These are phyloP conservation scores for Nicotiana otophora DNA, from an alignment of 257 asterid genomes.

Conservation along the genomic window DNA sequence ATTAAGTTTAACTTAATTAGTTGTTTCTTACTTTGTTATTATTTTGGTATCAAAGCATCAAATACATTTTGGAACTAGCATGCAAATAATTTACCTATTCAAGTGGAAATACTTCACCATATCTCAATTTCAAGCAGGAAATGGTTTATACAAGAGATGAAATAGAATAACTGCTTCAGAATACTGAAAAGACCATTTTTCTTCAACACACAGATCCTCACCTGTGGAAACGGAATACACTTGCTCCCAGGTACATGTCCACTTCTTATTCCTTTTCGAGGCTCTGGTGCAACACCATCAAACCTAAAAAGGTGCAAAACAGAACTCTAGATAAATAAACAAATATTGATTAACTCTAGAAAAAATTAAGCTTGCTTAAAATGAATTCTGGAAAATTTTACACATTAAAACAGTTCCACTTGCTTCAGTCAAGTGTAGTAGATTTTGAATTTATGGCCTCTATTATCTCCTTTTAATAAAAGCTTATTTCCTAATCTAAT, in stretches of 20 bases:
- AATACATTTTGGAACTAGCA: not conserved
- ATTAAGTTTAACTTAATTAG: too few species aligned
- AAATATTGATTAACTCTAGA: not conserved
- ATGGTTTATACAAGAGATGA: not conserved
- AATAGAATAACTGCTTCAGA: not conserved
- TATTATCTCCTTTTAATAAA: not conserved
- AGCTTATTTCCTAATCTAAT: not conserved
- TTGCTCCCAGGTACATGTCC: constrained; percentile 93
- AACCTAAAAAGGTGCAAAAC: constrained; percentile 38
- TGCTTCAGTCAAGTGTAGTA: not conserved
- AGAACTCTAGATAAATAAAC: not conserved
- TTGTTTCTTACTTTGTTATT: too few species aligned
- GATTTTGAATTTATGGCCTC: not conserved
- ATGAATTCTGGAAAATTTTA: not conserved
- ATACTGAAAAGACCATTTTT: not conserved
- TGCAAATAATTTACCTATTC: not conserved
- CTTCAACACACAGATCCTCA: constrained; percentile 18
- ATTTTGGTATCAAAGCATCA: not conserved
- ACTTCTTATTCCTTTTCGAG: constrained; percentile 86
- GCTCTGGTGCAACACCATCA: constrained; percentile 96
- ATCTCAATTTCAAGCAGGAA: not conserved
- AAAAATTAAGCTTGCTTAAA: not conserved
- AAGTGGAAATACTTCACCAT: not conserved
- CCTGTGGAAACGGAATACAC: constrained; percentile 92
- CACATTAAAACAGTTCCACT: not conserved